phyloP scores from a whole-genome alignment of 306 rosid species.

The Canavalia gladiata region DNA sequence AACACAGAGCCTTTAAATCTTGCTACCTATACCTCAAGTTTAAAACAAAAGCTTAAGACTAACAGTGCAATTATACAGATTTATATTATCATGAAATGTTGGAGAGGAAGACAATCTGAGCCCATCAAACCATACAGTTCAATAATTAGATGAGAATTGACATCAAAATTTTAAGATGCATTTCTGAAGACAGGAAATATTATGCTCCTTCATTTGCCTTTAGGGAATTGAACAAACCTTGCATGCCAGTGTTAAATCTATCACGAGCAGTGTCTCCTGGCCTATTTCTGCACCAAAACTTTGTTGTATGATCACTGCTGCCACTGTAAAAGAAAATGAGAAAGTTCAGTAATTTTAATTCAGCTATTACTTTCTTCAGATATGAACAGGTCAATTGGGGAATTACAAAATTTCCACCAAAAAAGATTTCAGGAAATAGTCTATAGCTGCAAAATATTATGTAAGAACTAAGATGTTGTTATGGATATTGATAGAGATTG shows the following conservation, averaged over 20 bases:
- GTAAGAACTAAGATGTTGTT: conserved; percentile 20
- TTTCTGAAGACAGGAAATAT: conserved; percentile 4
- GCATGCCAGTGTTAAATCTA: conserved; percentile 73
- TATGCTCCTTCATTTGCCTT: conserved; percentile 8
- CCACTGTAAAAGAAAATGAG: conserved; percentile 75
- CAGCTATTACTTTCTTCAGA: conserved; percentile 17
- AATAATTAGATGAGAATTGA: conserved; percentile 30
- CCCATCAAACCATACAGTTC: conserved; percentile 10
- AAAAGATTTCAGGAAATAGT: conserved; percentile 5
- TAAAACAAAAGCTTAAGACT: conserved; percentile 19
- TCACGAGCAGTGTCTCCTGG: conserved; percentile 95
- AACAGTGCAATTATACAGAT: conserved; percentile 9
- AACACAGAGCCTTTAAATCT: conserved; percentile 31
- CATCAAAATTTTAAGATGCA: background rate
- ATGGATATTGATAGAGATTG: background rate
- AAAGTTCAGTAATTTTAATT: conserved; percentile 36
- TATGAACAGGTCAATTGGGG: conserved; percentile 29
- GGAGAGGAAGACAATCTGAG: conserved; percentile 6
- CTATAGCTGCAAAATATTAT: background rate
- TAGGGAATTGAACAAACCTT: conserved; percentile 59
- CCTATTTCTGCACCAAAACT: conserved; percentile 97
- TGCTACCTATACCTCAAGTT: conserved; percentile 30
- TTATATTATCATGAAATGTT: conserved; percentile 29
- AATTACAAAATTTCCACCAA: conserved; percentile 2
- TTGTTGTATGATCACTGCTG: conserved; percentile 98